Base-by-base conservation (phyloP, 2,329 filamentous ascomycete genomes). In the Parafenestella ontariensis region DNA sequence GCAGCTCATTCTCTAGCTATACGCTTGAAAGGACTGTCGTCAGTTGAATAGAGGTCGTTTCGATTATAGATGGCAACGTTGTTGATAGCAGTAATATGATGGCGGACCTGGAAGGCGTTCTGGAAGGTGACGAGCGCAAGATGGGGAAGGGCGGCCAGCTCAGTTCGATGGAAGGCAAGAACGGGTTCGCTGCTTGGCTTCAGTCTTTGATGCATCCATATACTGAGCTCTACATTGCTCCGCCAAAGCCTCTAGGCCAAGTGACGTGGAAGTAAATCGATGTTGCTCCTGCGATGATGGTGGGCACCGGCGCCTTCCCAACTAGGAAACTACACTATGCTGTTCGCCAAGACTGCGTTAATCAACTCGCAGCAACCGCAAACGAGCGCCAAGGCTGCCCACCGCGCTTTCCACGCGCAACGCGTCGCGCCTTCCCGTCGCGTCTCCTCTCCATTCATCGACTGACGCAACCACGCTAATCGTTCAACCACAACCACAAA, bases 361-460 rank as follows among this genome's bases (percentile, higher is more conserved):
- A 64, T 58, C 56, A 44, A 46, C 40, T 36, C 36, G 48, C 45
- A 56, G 47, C 50, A 45, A 34, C 33, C 44, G 43, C 33, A 46
- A 18, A 15, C 28, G 37, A 49, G 37, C 53, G 61, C 64, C 61
- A 63, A 66, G 59, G 40, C 40, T 40, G 34, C 54, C 52, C 18
- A n/a, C 44, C 64, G 61, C 58, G 55, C 49, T 41, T 46, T 47
- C 47, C 54, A 64, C 68, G 63, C 59, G 49, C 39, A 49, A 65
- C 70, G 69, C 70, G 69, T 69, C 63, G 62, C 57, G 50, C 57
- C 60, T 61, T 51, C 62, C 44, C 52, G 56, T 62, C 67, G 66
- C 68, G 69, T 66, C 55, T 48, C 48, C 52, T 58, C 48, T 54
- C 60, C 53, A 46, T 49, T 49, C 45, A 61, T 48, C 40, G 52